These are phyloP conservation scores for Lolium perenne DNA, from an alignment of 176 grass and related monocot species.

Conservation along the genomic window DNA sequence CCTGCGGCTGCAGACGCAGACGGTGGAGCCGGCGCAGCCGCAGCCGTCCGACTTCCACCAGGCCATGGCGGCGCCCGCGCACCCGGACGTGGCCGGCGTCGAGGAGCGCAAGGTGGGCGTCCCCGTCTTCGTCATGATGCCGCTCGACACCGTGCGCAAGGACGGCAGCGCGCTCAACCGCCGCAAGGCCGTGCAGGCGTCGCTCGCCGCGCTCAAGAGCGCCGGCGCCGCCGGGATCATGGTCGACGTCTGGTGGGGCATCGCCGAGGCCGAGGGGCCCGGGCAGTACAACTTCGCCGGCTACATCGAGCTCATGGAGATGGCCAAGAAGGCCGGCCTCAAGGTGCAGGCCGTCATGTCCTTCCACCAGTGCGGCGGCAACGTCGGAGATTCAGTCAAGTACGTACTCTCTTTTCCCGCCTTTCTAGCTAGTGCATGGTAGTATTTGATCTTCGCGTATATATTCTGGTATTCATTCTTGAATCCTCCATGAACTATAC, in stretches of 20 bases:
- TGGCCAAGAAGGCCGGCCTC: constrained; percentile 61
- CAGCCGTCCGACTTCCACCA: constrained; percentile 26
- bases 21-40: constrained; percentile 39
- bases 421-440: too few relatives aligned
- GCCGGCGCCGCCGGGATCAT: constrained; percentile 62
- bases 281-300: constrained; percentile 63
- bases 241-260: constrained; percentile 82
- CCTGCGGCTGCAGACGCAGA: constrained; percentile 24
- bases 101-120: constrained; percentile 49
- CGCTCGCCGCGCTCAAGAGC: constrained; percentile 58
- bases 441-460: background rate
- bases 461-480: background rate
- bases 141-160: constrained; percentile 60
- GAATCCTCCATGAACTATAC: too few relatives aligned
- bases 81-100: background rate
- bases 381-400: constrained; percentile 56
- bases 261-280: constrained; percentile 58
- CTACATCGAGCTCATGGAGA: constrained; percentile 74
- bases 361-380: constrained; percentile 94
- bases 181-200: constrained; percentile 57
- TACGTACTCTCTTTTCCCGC: background rate
- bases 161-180: constrained; percentile 53
- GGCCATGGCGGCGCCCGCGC: constrained; percentile 48
- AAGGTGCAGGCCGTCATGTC: constrained; percentile 99
- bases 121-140: constrained; percentile 74